A percentile compares a stretch with the other conserved stretches of the same genome.
These are phyloP conservation scores for Botrytis deweyae DNA, from an alignment of 2,329 filamentous ascomycete genomes.

Conservation along the genomic window DNA sequence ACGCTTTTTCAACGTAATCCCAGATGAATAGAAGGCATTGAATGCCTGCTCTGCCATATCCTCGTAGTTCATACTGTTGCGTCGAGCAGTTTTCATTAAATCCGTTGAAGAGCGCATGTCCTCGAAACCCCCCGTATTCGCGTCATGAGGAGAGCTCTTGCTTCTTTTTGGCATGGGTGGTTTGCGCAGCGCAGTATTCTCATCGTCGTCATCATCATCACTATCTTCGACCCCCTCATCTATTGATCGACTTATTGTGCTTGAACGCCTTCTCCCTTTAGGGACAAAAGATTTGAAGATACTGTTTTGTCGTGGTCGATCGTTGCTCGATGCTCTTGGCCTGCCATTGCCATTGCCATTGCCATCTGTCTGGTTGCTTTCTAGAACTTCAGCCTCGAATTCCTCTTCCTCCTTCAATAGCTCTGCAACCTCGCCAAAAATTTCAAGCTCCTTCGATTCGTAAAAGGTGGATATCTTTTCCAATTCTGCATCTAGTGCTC, in stretches of 20 bases:
- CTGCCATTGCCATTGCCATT: slow-evolving; percentile 36
- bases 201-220: slow-evolving; percentile 65
- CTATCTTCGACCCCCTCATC: slow-evolving; percentile 67
- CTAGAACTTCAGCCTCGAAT: slow-evolving; percentile 47
- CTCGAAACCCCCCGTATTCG: slow-evolving; percentile 37
- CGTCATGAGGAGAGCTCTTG: slow-evolving; percentile 37
- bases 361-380: slow-evolving; percentile 39
- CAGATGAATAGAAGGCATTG: slow-evolving; percentile 65
- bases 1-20: slow-evolving; percentile 89
- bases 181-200: slow-evolving; percentile 49
- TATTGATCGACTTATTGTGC: slow-evolving; percentile 45
- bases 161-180: slow-evolving; percentile 38
- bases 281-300: slow-evolving; percentile 52
- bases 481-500: slow-evolving; percentile 80
- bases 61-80: slow-evolving; percentile 66
- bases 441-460: slow-evolving; percentile 81
- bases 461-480: slow-evolving; percentile 96
- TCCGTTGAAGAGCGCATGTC: slow-evolving; percentile 65
- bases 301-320: slow-evolving; percentile 47
- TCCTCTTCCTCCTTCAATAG: slow-evolving; percentile 74
- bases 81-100: slow-evolving; percentile 56
- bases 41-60: slow-evolving; percentile 75
- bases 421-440: slow-evolving; percentile 75
- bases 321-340: slow-evolving; percentile 46
- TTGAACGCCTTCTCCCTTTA: slow-evolving; percentile 45